phyloP scores from a whole-genome alignment of 2,329 filamentous ascomycete species.

The Atkinsonella texensis region DNA sequence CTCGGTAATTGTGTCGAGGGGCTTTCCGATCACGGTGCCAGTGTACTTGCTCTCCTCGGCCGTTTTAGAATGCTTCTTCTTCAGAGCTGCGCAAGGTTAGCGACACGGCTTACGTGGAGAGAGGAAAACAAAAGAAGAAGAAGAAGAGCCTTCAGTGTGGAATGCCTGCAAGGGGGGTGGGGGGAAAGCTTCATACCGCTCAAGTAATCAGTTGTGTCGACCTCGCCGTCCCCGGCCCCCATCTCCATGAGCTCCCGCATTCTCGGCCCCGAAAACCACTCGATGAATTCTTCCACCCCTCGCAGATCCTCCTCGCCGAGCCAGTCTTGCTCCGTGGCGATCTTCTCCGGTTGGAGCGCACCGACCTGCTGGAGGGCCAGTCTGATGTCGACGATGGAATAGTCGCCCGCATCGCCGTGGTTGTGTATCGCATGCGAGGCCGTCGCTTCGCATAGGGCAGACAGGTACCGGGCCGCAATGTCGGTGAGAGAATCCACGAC shows the following conservation, averaged over 20 bases:
- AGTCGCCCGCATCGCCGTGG: constrained; percentile 40
- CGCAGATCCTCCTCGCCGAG: constrained; percentile 62
- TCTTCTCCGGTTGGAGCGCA: constrained; percentile 56
- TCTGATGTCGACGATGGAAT: constrained; percentile 60
- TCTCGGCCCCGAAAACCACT: constrained; percentile 63
- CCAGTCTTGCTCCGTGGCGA: constrained; percentile 57
- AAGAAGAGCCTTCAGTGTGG: neutral
- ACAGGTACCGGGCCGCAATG: constrained; percentile 69
- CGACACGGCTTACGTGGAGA: neutral
- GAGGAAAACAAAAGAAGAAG: neutral
- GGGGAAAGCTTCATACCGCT: constrained; percentile 34
- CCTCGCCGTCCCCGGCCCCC: constrained; percentile 57
- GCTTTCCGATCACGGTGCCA: constrained; percentile 70
- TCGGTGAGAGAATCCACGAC: constrained; percentile 85
- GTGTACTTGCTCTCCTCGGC: constrained; percentile 78
- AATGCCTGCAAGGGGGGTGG: no score
- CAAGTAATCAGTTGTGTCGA: constrained; percentile 57
- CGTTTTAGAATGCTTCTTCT: constrained; percentile 85
- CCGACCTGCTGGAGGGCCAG: constrained; percentile 77
- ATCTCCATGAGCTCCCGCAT: constrained; percentile 74
- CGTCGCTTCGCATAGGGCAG: constrained; percentile 60
- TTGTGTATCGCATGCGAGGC: constrained; percentile 60
- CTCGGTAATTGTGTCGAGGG: constrained; percentile 51
- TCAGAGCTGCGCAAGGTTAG: constrained; percentile 45
- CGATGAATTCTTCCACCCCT: constrained; percentile 66